Percentiles rank a stretch among this genome's conserved stretches.
Conservation (phyloP, 1,139 yeast genomes). For the Blastobotrys buckinghamii region DNA sequence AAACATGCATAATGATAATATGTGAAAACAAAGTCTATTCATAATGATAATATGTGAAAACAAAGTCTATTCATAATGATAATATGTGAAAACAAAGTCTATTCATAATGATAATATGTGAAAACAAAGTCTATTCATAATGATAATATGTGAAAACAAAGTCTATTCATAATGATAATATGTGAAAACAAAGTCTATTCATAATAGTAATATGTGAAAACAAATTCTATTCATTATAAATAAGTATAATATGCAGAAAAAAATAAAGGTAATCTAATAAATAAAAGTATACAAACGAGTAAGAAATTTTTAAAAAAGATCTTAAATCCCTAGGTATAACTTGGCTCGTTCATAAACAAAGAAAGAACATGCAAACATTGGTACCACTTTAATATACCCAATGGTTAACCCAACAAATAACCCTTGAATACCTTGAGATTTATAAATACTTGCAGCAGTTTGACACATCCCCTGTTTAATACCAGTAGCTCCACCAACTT, state of each 20-base stretch:
- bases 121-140: no score
- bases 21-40: no score
- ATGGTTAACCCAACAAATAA: slow-evolving; percentile 91
- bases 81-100: no score
- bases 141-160: no score
- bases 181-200: no score
- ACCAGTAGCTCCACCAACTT: slow-evolving; percentile 74
- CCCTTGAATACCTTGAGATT: slow-evolving; percentile 73
- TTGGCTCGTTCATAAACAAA: slow-evolving; percentile 89
- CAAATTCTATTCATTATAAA: no score
- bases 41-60: no score
- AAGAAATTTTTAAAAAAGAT: neutral
- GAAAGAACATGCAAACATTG: slow-evolving; percentile 96
- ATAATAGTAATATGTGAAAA: neutral
- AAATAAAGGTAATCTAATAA: neutral
- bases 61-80: no score
- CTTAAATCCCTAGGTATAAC: slow-evolving; percentile 51
- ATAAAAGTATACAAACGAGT: neutral
- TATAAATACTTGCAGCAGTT: slow-evolving; percentile 45
- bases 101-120: no score
- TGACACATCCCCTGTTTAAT: slow-evolving; percentile 32
- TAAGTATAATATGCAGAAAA: neutral
- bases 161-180: no score
- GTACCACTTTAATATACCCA: slow-evolving; percentile 90
- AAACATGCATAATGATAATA: no score